These are phyloP conservation scores for Diplotaxis tenuifolia DNA, from an alignment of 345 rosid genomes.

Conservation along the genomic window DNA sequence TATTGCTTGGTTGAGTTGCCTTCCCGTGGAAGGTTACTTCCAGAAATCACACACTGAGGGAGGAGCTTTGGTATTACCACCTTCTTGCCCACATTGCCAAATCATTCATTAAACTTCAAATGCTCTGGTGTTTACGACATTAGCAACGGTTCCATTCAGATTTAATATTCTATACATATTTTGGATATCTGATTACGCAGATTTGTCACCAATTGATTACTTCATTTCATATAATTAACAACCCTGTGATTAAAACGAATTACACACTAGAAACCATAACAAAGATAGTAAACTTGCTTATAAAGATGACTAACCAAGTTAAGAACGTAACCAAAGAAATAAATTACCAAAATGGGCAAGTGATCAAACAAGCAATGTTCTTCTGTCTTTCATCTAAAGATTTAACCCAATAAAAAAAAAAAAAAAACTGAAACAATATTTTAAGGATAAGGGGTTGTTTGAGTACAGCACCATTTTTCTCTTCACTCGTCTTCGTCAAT, in stretches of 20 bases:
- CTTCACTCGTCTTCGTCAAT: conserved; percentile 55
- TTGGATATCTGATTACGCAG: no score
- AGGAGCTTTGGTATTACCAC: background rate
- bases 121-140: no score
- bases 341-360: conserved; percentile 7
- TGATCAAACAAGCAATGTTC: conserved; percentile 11
- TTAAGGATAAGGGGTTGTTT: background rate
- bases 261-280: background rate
- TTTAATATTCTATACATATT: no score
- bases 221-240: no score
- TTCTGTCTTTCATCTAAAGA: conserved; percentile 4
- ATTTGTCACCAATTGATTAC: no score
- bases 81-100: no score
- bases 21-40: background rate
- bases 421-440: background rate
- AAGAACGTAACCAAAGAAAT: background rate
- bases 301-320: background rate
- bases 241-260: no score
- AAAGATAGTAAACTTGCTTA: background rate
- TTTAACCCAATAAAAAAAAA: background rate
- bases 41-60: background rate
- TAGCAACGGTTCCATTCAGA: no score
- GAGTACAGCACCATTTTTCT: background rate
- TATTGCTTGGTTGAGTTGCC: background rate
- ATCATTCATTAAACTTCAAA: no score